A percentile compares a stretch with the other conserved stretches of the same genome.
Conservation (phyloP, 257 asterid species). For the Solanum arcanum region DNA sequence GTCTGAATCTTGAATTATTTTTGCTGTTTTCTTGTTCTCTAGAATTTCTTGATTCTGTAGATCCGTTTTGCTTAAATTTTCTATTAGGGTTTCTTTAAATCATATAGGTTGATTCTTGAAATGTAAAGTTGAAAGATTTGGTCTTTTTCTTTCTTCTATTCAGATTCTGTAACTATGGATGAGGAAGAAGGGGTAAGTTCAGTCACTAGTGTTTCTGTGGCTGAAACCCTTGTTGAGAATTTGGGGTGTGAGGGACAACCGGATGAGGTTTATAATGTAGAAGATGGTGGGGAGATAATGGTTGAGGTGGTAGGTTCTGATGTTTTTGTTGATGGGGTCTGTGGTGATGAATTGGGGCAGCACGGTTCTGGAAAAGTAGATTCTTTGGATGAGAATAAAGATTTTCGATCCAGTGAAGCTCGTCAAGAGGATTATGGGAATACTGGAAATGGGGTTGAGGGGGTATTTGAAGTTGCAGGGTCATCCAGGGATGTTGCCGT, state of each 20-base stretch:
- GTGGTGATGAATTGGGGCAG: constrained; percentile 7
- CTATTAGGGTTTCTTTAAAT: constrained; percentile 24
- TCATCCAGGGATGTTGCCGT: constrained; percentile 2
- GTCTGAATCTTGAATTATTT: background rate
- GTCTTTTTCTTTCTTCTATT: background rate
- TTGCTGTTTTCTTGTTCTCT: constrained; percentile 1
- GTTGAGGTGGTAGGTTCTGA: constrained; percentile 82
- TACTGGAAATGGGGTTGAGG: constrained; percentile 9
- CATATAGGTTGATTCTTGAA: background rate
- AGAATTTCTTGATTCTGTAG: background rate
- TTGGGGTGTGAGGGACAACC: constrained; percentile 17
- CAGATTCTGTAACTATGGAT: constrained; percentile 31
- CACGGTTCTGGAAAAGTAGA: constrained; percentile 10
- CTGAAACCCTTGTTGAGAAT: background rate
- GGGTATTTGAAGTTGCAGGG: constrained; percentile 8
- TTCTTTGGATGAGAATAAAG: background rate
- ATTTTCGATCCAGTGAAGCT: constrained; percentile 2
- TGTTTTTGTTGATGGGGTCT: constrained; percentile 64
- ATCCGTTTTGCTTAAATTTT: background rate
- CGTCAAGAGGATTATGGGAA: constrained; percentile 4
- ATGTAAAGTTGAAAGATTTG: constrained; percentile 20
- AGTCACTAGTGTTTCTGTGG: constrained; percentile 26
- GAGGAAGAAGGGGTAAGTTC: constrained; percentile 44
- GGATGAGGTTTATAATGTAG: constrained; percentile 28
- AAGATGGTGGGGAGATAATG: constrained; percentile 62